These are phyloP conservation scores for Rhodamnia rubescens DNA, from an alignment of 345 rosid genomes.

Conservation along the genomic window DNA sequence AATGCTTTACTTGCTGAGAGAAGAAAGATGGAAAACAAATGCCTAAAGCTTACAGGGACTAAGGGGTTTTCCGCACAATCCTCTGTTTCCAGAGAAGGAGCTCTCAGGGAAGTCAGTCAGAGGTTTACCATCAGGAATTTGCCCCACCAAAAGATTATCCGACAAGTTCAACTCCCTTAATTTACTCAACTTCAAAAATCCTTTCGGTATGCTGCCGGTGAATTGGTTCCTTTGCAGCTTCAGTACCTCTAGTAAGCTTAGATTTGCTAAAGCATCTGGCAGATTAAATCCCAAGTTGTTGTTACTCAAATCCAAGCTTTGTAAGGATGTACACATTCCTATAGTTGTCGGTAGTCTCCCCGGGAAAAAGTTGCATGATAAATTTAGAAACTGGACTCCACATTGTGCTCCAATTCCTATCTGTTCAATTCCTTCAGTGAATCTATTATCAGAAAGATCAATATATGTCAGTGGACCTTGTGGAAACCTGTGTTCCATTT, in stretches of 20 bases:
- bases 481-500: not conserved
- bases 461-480: slow-evolving; percentile 24
- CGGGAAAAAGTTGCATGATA: slow-evolving; percentile 22
- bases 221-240: slow-evolving; percentile 39
- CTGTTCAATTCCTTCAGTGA: slow-evolving; percentile 17
- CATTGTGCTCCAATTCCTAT: slow-evolving; percentile 17
- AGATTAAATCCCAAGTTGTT: slow-evolving; percentile 21
- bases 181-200: slow-evolving; percentile 29
- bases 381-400: slow-evolving; percentile 22
- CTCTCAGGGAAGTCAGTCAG: slow-evolving; percentile 33
- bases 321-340: slow-evolving; percentile 12
- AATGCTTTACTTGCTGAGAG: not conserved
- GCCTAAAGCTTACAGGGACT: slow-evolving; percentile 19
- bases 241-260: slow-evolving; percentile 26
- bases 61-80: slow-evolving; percentile 51
- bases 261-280: slow-evolving; percentile 24
- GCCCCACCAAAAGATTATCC: slow-evolving; percentile 37
- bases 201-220: slow-evolving; percentile 27
- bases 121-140: slow-evolving; percentile 39
- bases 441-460: slow-evolving; percentile 39
- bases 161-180: slow-evolving; percentile 37
- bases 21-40: not conserved
- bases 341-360: slow-evolving; percentile 13
- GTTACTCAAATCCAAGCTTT: slow-evolving; percentile 31
- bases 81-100: slow-evolving; percentile 36